Conservation (phyloP, 140 eudicot species). For the Anethum foeniculum region DNA sequence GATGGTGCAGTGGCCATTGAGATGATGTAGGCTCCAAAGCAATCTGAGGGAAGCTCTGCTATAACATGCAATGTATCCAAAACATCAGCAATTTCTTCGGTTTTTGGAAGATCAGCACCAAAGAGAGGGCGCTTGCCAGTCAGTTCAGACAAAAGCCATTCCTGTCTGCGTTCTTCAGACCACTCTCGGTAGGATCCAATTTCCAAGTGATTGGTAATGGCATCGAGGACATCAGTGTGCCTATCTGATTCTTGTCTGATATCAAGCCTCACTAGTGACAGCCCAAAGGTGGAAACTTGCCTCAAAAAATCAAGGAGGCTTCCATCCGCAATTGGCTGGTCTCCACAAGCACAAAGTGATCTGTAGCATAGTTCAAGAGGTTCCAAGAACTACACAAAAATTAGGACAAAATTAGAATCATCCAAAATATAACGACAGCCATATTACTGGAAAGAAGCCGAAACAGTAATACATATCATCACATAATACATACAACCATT, state of each 20-base stretch:
- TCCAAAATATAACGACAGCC: not conserved
- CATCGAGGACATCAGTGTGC: slow-evolving; percentile 94
- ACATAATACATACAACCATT: not conserved
- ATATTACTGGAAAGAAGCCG: slow-evolving; percentile 3
- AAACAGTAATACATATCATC: not conserved
- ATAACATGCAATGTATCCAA: slow-evolving; percentile 74
- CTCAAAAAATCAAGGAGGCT: slow-evolving; percentile 88
- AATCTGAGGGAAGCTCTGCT: slow-evolving; percentile 88
- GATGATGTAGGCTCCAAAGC: slow-evolving; percentile 95
- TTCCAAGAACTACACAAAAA: slow-evolving; percentile 61
- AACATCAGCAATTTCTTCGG: slow-evolving; percentile 87
- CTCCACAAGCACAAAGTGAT: slow-evolving; percentile 87
- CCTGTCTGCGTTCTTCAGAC: slow-evolving; percentile 83
- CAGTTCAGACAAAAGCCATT: slow-evolving; percentile 90
- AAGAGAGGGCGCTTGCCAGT: slow-evolving; percentile 86
- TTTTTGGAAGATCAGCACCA: slow-evolving; percentile 84
- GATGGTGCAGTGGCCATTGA: slow-evolving; percentile 97
- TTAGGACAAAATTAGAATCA: not conserved
- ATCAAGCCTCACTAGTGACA: slow-evolving; percentile 85
- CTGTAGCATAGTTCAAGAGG: slow-evolving; percentile 95
- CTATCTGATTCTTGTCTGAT: slow-evolving; percentile 94
- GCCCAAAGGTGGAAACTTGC: slow-evolving; percentile 92
- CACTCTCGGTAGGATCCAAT: slow-evolving; percentile 93
- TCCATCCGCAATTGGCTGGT: slow-evolving; percentile 87
- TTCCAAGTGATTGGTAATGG: slow-evolving; percentile 73